Evolutionary conservation across 129 eudicot species (phyloP).

Genomic region (Mikania micrantha): DNA sequence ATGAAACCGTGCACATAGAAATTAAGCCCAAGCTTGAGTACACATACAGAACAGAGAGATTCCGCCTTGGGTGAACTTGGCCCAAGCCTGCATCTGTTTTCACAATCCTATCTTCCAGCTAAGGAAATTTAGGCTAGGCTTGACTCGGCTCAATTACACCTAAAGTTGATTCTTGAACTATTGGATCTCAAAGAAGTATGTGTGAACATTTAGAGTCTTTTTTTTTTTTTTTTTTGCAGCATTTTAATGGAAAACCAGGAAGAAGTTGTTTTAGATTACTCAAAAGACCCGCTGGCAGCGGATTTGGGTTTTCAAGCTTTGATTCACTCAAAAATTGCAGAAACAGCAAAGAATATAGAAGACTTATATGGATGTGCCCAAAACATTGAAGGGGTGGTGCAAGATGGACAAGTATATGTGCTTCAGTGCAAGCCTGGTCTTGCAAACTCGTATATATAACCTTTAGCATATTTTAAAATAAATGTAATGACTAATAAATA

Average conservation of each 20-base stretch:
- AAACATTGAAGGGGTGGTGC: slow-evolving; percentile 43
- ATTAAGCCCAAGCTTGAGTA: neutral
- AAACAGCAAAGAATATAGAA: slow-evolving; percentile 36
- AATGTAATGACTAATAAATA: neutral
- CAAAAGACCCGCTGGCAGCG: slow-evolving; percentile 32
- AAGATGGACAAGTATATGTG: slow-evolving; percentile 37
- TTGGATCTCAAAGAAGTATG: neutral
- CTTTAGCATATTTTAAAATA: neutral
- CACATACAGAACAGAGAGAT: neutral
- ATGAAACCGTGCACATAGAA: neutral
- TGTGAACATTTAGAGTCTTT: no score
- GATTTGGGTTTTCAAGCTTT: slow-evolving; percentile 27
- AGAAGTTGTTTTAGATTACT: slow-evolving; percentile 44
- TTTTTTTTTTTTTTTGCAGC: slow-evolving; percentile 28
- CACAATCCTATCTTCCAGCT: neutral
- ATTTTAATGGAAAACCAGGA: slow-evolving; percentile 31
- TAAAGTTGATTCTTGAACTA: neutral
- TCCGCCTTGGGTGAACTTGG: neutral
- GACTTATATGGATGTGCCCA: slow-evolving; percentile 43
- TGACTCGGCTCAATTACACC: neutral
- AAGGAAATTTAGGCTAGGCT: neutral
- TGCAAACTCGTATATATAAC: neutral
- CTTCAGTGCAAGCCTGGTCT: slow-evolving; percentile 37
- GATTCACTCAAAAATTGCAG: slow-evolving; percentile 38
- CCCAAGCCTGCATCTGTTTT: neutral